Conservation (phyloP, 805 yeast species). For the Cyberlindnera veronae region DNA sequence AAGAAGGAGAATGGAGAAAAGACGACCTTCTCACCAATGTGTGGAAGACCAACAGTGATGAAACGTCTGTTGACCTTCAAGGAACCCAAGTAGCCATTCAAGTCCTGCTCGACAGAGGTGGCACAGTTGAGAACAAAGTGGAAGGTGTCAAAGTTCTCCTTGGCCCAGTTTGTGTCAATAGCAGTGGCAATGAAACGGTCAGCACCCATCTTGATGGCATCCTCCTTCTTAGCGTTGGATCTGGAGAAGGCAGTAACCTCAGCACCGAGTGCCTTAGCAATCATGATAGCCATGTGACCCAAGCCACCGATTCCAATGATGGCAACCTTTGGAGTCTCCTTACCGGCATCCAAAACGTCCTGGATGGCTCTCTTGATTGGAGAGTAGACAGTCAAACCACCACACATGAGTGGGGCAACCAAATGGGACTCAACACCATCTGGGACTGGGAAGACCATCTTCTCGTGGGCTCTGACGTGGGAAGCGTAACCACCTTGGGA, state of each 20-base stretch:
- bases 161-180: conserved; percentile 42
- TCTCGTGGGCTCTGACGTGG: conserved; percentile 60
- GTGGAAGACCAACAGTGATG: conserved; percentile 68
- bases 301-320: conserved; percentile 56
- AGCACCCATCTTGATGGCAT: conserved; percentile 50
- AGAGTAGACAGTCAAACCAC: conserved; percentile 69
- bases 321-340: conserved; percentile 41
- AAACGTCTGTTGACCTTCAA: conserved; percentile 58
- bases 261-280: conserved; percentile 59
- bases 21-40: conserved; percentile 34
- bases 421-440: conserved; percentile 44
- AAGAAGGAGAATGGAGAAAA: conserved; percentile 53
- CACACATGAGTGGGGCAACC: conserved; percentile 76
- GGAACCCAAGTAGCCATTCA: conserved; percentile 43
- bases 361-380: conserved; percentile 49
- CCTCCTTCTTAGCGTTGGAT: conserved; percentile 43
- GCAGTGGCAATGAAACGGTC: conserved; percentile 51
- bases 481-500: conserved; percentile 71
- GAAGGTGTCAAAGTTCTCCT: conserved; percentile 31
- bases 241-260: conserved; percentile 57
- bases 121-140: conserved; percentile 51
- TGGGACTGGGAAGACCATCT: conserved; percentile 63
- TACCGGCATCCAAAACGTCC: conserved; percentile 20
- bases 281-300: conserved; percentile 53
- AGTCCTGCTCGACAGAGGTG: conserved; percentile 42